Evolutionary conservation across 805 yeast genomes (phyloP).

Genomic region (Jamesozyma piceae): DNA sequence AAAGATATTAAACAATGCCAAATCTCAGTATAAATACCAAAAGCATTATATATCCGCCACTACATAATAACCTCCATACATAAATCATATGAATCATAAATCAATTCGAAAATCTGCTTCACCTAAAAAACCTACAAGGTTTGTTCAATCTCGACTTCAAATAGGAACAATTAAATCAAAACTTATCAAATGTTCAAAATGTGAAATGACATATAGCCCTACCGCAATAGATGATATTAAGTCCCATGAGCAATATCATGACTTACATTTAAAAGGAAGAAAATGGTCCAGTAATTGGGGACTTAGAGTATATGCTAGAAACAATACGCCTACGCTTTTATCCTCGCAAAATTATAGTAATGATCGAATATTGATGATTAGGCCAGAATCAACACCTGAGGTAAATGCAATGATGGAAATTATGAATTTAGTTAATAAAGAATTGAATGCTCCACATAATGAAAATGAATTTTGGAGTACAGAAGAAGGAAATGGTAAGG

Average conservation of each 20-base stretch:
- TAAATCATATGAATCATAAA: constrained; percentile 1
- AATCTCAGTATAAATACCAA: too few species aligned
- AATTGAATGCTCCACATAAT: constrained; percentile 48
- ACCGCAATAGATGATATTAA: constrained; percentile 13
- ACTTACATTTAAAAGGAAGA: constrained; percentile 39
- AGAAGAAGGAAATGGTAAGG: constrained; percentile 30
- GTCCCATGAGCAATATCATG: constrained; percentile 45
- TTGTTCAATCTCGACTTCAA: constrained; percentile 15
- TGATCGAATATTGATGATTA: constrained; percentile 32
- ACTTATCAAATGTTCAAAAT: constrained; percentile 17
- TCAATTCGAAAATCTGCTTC: neutral
- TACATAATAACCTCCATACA: too few species aligned
- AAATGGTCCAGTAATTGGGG: constrained; percentile 39
- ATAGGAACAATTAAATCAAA: constrained; percentile 7
- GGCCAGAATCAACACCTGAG: constrained; percentile 26
- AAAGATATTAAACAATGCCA: too few species aligned
- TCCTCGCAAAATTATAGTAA: constrained; percentile 3
- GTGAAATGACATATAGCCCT: constrained; percentile 23
- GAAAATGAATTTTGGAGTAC: constrained; percentile 35
- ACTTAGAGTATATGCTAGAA: constrained; percentile 7
- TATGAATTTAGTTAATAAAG: constrained; percentile 47
- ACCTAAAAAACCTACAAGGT: constrained; percentile 4
- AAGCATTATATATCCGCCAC: too few species aligned
- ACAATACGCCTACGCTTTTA: constrained; percentile 4
- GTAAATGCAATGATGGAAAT: constrained; percentile 33